These are phyloP conservation scores for Lunasporangiospora selenospora DNA, from an alignment of 192 early-diverging fungal species.

Conservation along the genomic window DNA sequence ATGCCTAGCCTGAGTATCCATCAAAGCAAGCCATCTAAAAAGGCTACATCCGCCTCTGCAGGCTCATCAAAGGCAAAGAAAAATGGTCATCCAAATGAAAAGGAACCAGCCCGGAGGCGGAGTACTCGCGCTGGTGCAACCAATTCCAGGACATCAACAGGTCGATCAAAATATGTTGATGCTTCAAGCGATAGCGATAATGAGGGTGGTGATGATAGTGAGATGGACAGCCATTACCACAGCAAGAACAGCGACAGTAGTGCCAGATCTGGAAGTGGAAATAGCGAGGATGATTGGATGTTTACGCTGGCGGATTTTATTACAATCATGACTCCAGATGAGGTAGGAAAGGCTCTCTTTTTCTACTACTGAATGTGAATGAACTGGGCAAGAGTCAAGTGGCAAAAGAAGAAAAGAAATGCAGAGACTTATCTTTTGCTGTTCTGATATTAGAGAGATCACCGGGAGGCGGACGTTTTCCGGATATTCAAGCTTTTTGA, in stretches of 20 bases:
- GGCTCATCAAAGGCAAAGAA: not conserved
- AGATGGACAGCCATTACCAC: not conserved
- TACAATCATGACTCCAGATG: constrained; percentile 24
- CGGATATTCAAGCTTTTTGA: constrained; percentile 42
- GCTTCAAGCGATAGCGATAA: constrained; percentile 12
- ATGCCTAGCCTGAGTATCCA: constrained; percentile 26
- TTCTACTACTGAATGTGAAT: too few relatives aligned
- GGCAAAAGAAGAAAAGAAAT: too few relatives aligned
- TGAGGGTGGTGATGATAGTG: constrained; percentile 2
- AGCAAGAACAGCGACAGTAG: not conserved
- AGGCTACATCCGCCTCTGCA: not conserved
- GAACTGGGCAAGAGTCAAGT: too few relatives aligned
- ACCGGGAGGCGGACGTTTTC: constrained; percentile 22
- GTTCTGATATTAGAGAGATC: too few relatives aligned
- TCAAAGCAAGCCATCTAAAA: constrained; percentile 3
- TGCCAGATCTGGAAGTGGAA: too few relatives aligned
- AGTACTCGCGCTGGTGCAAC: constrained; percentile 11
- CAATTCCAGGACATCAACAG: not conserved
- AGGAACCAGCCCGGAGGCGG: not conserved
- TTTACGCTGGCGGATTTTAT: constrained; percentile 40
- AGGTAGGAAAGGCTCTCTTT: too few relatives aligned
- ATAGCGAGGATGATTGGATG: not conserved
- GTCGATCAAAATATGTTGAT: constrained; percentile 28
- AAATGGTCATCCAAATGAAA: not conserved
- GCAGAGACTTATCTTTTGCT: too few relatives aligned